Base-by-base conservation (phyloP, 345 rosid genomes). In the Pelargonium nanum region DNA sequence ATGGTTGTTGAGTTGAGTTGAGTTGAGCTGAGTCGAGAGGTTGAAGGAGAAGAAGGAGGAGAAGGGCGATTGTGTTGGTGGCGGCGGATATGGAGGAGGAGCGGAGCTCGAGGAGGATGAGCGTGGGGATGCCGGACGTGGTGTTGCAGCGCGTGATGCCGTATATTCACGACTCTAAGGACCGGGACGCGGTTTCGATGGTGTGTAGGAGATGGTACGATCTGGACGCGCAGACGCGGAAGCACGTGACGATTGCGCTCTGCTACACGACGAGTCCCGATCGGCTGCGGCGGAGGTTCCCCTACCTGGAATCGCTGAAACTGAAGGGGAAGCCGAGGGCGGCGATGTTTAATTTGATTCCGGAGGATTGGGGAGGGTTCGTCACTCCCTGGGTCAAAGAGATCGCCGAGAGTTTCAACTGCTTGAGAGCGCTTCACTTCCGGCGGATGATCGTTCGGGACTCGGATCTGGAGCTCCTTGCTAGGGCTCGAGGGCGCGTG, bases 361-460 rank as follows among this genome's bases (percentile, higher is more conserved):
- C 96, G 0, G 97, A 89, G 75, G 81, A 89, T 63, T 89, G 99
- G 99, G 99, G 99, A 1, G 99, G 99, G 0, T 77, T 68, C 22
- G 89, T 80, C 1, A 76, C 84, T 5, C 96, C 94, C 0, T 93
- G 97, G 97, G 83, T 86, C 7, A 59, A 57, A 0, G 92, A 79
- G 73, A 87, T 93, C 10, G 68, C 83, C 0, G 32, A 15, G 8
- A 75, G 78, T 0, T 72, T 93, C 2, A 70, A 71, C 61, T 80
- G 78, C 74, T 82, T 93, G 65, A 87, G 70, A 57, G 78, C 87
- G 0, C 75, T 89, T 55, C 99, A 93, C 59, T 86, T 89, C 58
- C 62, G 92, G 44, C 69, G 99, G 61, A 93, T 89, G 99, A 85
- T 87, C 59, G 91, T 89, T 5, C 68, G 45, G 2, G 99, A 93